Base-by-base conservation (phyloP, 2,329 filamentous ascomycete genomes). In the Cladosporium oxysporum region DNA sequence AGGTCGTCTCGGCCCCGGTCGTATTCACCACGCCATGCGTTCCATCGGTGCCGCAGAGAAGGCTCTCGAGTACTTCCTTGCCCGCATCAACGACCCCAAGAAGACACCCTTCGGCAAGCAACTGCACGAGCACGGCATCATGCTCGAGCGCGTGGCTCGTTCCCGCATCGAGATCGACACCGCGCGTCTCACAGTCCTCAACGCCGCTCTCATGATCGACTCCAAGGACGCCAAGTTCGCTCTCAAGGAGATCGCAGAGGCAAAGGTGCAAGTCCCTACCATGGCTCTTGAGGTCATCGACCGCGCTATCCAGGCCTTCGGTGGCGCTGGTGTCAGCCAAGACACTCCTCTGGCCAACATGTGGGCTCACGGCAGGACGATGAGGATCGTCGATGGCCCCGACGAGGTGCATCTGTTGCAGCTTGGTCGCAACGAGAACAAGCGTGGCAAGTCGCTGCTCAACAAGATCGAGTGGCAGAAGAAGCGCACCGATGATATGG, bases 21-120 rank as follows among this genome's bases (percentile, higher is more conserved):
- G 95, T 66, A 98, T 99, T 77, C 95, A 99, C 82, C 95, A 99
- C 82, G 92, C 93, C 67, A 99, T 99, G 95, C 89, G 95, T 70
- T 90, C 88, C 67, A 95, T 99, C 76, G 95, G 95, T 62, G 90
- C 92, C 62, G 88, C 95, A 21, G 95, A 99, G 80, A 88, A 89
- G 71, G 95, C 93, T 0, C 87, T 99, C 28, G 94, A 98, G 76
- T 97, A 91, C 90, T 91, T 98, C 87, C 86, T 99, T 66, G 91
- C 93, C 74, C 90, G 95, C 69, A 90, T 97, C 81, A 98, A 98
- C 81, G 94, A 99, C 81, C 88, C 91, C 60, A 84, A 82, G 73
- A 97, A 97, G 85, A 93, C 90, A 74, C 90, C 95, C 0, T 99
- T 99, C 76, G 93, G 93, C 76, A 91, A 96, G 82, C 85, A 89